Evolutionary conservation across 2,329 filamentous ascomycete genomes (phyloP).

Genomic region (Aspergillus chevalieri): DNA sequence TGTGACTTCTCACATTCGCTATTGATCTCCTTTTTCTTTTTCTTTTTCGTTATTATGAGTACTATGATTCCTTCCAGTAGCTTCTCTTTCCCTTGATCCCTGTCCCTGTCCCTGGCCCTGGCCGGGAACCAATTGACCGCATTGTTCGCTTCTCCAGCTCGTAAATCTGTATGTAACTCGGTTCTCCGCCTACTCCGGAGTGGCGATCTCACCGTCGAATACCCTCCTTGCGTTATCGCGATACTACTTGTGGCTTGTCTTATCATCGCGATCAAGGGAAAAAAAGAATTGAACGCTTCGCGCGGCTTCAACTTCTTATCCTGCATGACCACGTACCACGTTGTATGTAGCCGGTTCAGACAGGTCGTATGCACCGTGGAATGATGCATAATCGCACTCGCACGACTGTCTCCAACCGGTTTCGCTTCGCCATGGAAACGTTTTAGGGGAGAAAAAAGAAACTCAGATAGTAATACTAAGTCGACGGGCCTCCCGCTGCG

Average conservation of each 20-base stretch:
- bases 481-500: not conserved
- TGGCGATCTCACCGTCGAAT: not conserved
- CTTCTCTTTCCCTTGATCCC: too few relatives aligned
- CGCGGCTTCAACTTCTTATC: not conserved
- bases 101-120: too few relatives aligned
- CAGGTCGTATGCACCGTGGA: not conserved
- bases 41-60: not conserved
- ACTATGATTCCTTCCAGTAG: too few relatives aligned
- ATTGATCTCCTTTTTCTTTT: not conserved
- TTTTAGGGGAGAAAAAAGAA: not conserved
- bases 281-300: not conserved
- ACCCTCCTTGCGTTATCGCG: not conserved
- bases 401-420: not conserved
- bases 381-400: not conserved
- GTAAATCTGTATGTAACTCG: not conserved
- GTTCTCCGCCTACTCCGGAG: not conserved
- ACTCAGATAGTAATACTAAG: not conserved
- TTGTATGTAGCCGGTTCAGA: not conserved
- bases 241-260: not conserved
- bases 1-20: not conserved
- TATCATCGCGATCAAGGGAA: not conserved
- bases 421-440: not conserved
- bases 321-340: not conserved
- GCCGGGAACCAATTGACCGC: too few relatives aligned
- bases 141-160: too few relatives aligned